A percentile compares a stretch with the other conserved stretches of the same genome.
Evolutionary conservation across 1,139 yeast species (phyloP).

Genomic region (Sugiyamaella castrensis): DNA sequence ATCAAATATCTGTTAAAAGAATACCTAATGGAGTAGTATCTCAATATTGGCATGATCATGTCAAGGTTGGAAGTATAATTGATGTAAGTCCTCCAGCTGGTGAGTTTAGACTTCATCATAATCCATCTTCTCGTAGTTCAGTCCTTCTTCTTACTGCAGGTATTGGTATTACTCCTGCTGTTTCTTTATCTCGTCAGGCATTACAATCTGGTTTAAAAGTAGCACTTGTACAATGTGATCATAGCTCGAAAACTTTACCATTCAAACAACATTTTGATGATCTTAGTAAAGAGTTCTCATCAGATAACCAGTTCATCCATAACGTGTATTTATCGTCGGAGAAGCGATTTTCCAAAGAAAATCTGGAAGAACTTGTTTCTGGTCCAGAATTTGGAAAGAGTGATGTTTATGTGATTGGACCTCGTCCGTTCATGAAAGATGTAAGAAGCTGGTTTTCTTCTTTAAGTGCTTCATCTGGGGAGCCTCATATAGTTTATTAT

Average conservation of each 20-base stretch:
- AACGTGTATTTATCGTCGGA: constrained; percentile 23
- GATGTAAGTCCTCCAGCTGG: constrained; percentile 62
- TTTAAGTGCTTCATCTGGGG: background rate
- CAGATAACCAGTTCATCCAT: constrained; percentile 19
- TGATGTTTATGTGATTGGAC: constrained; percentile 27
- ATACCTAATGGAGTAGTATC: constrained; percentile 55
- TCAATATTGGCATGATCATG: constrained; percentile 47
- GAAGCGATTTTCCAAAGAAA: constrained; percentile 20
- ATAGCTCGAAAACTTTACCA: constrained; percentile 24
- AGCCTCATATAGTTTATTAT: constrained; percentile 11
- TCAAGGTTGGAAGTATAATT: constrained; percentile 50
- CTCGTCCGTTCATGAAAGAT: constrained; percentile 25
- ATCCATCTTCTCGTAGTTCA: constrained; percentile 25
- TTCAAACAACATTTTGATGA: constrained; percentile 22
- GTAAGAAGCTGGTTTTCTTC: constrained; percentile 9
- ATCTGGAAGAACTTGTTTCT: constrained; percentile 16
- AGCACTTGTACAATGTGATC: constrained; percentile 28
- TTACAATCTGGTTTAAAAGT: constrained; percentile 17
- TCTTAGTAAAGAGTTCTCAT: constrained; percentile 16
- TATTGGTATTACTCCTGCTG: constrained; percentile 64
- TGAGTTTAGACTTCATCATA: constrained; percentile 44
- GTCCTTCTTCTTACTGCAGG: constrained; percentile 58
- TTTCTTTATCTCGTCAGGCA: constrained; percentile 49
- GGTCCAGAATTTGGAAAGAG: constrained; percentile 11
- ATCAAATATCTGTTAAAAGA: constrained; percentile 53